phyloP scores from a whole-genome alignment of 306 rosid genomes.

The Quercus variabilis region DNA sequence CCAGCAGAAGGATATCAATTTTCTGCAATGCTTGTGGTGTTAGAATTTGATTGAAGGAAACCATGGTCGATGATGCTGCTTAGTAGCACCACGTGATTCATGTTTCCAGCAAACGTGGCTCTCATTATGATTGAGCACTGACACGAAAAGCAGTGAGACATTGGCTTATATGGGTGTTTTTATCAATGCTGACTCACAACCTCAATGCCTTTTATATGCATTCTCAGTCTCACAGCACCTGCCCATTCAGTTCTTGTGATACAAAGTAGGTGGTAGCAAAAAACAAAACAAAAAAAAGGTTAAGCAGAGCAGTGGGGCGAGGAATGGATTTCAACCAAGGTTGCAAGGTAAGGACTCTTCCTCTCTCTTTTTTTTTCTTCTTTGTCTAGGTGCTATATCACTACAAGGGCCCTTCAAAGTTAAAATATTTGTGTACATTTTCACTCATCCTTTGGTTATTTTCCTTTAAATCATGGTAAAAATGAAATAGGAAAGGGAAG shows the following conservation, averaged over 20 bases:
- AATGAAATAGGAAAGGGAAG: background rate
- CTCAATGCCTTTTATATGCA: background rate
- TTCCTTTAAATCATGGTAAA: background rate
- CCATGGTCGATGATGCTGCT: too few relatives aligned
- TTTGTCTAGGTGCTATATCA: background rate
- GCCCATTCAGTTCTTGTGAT: background rate
- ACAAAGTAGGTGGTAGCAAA: background rate
- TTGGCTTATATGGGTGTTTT: background rate
- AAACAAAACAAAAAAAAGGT: background rate
- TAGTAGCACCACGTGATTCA: background rate
- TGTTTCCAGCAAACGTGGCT: background rate
- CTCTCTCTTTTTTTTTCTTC: background rate
- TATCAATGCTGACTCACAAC: slow-evolving; percentile 26
- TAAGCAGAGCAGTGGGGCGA: background rate
- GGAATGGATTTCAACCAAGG: slow-evolving; percentile 51
- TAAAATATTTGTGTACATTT: background rate
- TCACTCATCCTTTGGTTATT: background rate
- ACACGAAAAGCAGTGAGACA: too few relatives aligned
- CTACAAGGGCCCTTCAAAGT: background rate
- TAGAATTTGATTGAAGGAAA: too few relatives aligned
- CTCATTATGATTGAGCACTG: too few relatives aligned
- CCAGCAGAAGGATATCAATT: too few relatives aligned
- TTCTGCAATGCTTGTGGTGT: too few relatives aligned
- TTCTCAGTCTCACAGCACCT: background rate
- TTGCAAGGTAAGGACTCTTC: slow-evolving; percentile 47